These are phyloP conservation scores for Manihot esculenta DNA, from an alignment of 441 rosid species.

Conservation along the genomic window DNA sequence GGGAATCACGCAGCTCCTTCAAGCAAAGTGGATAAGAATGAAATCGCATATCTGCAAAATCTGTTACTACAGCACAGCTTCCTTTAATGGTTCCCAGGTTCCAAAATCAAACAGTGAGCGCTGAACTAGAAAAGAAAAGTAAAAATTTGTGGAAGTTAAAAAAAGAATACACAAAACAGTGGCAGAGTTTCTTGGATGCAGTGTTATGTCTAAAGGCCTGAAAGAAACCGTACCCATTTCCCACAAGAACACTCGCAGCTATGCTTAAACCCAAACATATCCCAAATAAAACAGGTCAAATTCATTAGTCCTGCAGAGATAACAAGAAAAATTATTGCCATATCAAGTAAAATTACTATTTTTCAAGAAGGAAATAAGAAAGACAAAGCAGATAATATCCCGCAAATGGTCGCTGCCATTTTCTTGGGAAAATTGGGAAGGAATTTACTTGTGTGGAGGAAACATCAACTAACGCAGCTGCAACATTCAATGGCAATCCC, in stretches of 20 bases:
- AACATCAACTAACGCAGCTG: slow-evolving; percentile 62
- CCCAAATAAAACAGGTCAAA: slow-evolving; percentile 58
- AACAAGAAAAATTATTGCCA: slow-evolving; percentile 12
- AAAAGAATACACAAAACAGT: slow-evolving; percentile 64
- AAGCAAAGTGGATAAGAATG: slow-evolving; percentile 68
- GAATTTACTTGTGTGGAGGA: slow-evolving; percentile 61
- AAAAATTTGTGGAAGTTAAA: too few species aligned
- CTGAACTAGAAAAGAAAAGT: not conserved
- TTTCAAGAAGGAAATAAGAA: not conserved
- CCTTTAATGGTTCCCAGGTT: slow-evolving; percentile 74
- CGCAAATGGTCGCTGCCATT: not conserved
- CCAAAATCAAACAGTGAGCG: slow-evolving; percentile 31
- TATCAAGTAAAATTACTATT: slow-evolving; percentile 5
- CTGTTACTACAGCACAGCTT: slow-evolving; percentile 65
- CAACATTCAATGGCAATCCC: slow-evolving; percentile 20
- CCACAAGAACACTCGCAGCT: slow-evolving; percentile 57
- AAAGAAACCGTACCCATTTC: slow-evolving; percentile 77
- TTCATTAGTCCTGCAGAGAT: slow-evolving; percentile 48
- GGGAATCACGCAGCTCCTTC: slow-evolving; percentile 61
- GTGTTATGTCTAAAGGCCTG: slow-evolving; percentile 71
- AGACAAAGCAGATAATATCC: not conserved
- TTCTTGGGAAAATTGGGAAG: not conserved
- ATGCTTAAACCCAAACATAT: slow-evolving; percentile 74
- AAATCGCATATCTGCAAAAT: slow-evolving; percentile 67
- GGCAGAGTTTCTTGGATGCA: slow-evolving; percentile 57